Evolutionary conservation across 2,329 filamentous ascomycete genomes (phyloP), one percentile per base, ranked within the genome.

Genomic region (Ilyonectria robusta): DNA sequence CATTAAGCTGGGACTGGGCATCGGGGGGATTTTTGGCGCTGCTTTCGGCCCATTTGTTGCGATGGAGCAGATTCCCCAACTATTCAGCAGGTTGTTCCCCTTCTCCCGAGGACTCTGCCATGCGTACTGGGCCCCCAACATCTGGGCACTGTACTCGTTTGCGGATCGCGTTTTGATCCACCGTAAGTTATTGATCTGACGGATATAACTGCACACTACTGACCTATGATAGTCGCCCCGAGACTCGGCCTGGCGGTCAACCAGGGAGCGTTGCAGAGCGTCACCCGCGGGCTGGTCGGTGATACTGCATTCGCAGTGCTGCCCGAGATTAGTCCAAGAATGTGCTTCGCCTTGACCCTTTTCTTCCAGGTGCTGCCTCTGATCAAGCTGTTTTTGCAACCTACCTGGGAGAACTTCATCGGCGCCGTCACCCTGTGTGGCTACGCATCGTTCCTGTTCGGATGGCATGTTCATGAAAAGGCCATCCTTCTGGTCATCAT

Each of bases 391-490:
- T 97, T 97, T 83, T 77, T 89, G 51, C 86, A 88, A 57, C 94
- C 94, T 2, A 94, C 89, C 0, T 97, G 94, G 93, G 93, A 97
- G 69, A 92, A 89, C 62, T 98, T 99, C 78, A 88, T 98, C 47
- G 94, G 94, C 4, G 92, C 94, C 0, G 88, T 97, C 50, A 98
- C 95, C 0, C 89, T 98, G 17, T 98, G 96, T 77, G 96, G 94
- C 65, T 99, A 98, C 78, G 93, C 95, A 0, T 98, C 95, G 0
- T 99, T 99, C 83, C 87, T 99, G 10, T 98, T 98, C 75, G 95
- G 96, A 63, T 99, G 95, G 94, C 96, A 99, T 78, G 96, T 99
- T 9, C 96, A 99, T 76, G 96, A 99, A 79, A 99, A 99, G 81
- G 96, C 96, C 1, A 93, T 99, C 64, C 87, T 99, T 23, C 88